Evolutionary conservation across 2,329 filamentous ascomycete species (phyloP), one percentile per base, ranked within the genome.

Genomic region (Emergomyces orientalis): DNA sequence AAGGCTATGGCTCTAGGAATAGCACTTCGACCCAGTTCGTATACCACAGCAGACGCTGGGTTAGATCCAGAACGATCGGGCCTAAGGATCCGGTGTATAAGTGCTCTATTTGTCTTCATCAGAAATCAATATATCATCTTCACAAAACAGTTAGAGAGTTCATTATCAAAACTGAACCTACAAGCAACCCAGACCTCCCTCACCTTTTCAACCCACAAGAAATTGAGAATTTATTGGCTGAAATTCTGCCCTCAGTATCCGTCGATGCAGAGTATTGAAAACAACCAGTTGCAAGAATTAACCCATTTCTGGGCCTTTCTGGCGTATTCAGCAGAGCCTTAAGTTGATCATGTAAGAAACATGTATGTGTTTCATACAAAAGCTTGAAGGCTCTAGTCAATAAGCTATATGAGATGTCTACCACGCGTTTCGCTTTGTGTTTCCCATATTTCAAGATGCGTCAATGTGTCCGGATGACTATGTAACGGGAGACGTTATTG

Each of bases 61-160:
- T 13, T 62, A 22, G 45, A 59, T 45, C 32, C 14, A 27, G 41
- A 30, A 11, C 22, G 37, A 2, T 47, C 62, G 3, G 58, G 63
- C 19, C 45, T 59, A 9, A 59, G 59, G 7, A 60, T 71, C 27
- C 59, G 66, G 13, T 9, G 66, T 19, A 32, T 41, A 8, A 71
- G 70, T 60, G 69, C 70, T 8, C 64, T 72, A 4, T 72, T 73
- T 63, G 62, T 72, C 9, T 67, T 62, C 37, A 64, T 72, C 34
- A 64, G 67, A 27, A 60, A 70, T 54, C 63, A 32, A 62, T 73
- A 27, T 70, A 66, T 60, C 63, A 72, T 27, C 66, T 73, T 39
- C 71, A 72, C 59, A 68, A 73, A 59, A 73, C 71, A 14, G 70
- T 70, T 19, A 67, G 63, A 55, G 69, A 73, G 58, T 73, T 72